These are phyloP conservation scores for Colletotrichum caudatum DNA, from an alignment of 2,329 filamentous ascomycete species.

Conservation along the genomic window DNA sequence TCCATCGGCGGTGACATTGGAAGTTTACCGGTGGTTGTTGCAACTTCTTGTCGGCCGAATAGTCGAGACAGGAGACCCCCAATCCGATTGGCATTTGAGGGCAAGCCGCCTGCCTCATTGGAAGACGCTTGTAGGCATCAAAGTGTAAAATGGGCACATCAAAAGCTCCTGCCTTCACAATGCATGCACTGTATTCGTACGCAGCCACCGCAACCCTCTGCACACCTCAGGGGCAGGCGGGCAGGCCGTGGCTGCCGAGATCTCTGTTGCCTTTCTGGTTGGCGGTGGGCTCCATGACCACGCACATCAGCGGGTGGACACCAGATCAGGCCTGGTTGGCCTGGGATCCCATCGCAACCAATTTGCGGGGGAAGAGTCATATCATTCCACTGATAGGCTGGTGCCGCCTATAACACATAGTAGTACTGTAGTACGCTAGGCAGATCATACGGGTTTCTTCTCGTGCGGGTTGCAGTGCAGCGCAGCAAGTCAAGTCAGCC, in stretches of 20 bases:
- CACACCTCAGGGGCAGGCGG: background rate
- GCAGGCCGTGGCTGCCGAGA: constrained; percentile 29
- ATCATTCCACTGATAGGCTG: constrained; percentile 34
- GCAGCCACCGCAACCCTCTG: background rate
- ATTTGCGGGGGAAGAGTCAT: constrained; percentile 41
- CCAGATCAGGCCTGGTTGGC: constrained; percentile 35
- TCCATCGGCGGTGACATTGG: background rate
- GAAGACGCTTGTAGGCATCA: background rate
- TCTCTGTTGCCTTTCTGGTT: constrained; percentile 29
- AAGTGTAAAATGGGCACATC: no score
- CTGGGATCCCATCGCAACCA: constrained; percentile 36
- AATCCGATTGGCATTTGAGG: background rate
- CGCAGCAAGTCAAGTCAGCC: background rate
- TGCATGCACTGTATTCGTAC: background rate
- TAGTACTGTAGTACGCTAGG: no score
- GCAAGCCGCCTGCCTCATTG: background rate
- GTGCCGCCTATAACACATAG: background rate
- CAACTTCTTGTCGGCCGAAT: background rate
- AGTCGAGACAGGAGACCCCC: background rate
- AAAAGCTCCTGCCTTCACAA: background rate
- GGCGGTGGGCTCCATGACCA: constrained; percentile 37
- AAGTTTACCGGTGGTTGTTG: background rate
- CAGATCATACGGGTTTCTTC: constrained; percentile 28
- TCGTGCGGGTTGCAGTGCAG: constrained; percentile 14
- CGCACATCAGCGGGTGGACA: constrained; percentile 38